phyloP scores from a whole-genome alignment of 495 filamentous ascomycete genomes.

The Massariosphaeria phaeospora region DNA sequence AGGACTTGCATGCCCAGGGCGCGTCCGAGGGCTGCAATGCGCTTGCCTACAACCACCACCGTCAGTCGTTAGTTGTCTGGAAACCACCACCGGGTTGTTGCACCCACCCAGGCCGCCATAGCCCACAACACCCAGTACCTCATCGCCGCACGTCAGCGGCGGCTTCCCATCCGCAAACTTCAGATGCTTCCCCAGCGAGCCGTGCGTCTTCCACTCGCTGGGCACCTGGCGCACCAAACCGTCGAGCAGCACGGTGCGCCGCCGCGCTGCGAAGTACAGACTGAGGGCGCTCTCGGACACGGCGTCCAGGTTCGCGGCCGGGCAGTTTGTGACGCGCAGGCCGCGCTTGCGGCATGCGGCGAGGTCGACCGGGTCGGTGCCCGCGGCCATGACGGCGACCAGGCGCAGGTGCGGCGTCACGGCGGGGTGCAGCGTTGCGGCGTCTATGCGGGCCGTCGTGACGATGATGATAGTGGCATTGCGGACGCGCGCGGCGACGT shows the following conservation, averaged over 20 bases:
- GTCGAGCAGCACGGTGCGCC: constrained; percentile 46
- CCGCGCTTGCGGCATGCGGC: constrained; percentile 44
- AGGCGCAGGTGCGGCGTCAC: constrained; percentile 43
- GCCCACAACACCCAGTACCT: constrained; percentile 50
- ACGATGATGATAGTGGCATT: constrained; percentile 50
- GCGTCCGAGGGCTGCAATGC: constrained; percentile 26
- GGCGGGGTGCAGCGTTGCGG: constrained; percentile 35
- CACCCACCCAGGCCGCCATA: constrained; percentile 49
- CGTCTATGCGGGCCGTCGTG: constrained; percentile 42
- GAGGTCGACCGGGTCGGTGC: constrained; percentile 50
- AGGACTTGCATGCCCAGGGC: constrained; percentile 52
- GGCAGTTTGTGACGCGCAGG: constrained; percentile 42
- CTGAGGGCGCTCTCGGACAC: constrained; percentile 54
- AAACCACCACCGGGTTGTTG: constrained; percentile 14
- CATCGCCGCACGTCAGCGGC: constrained; percentile 44
- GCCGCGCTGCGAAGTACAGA: constrained; percentile 51
- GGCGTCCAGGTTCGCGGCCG: constrained; percentile 47
- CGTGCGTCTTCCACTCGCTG: constrained; percentile 19
- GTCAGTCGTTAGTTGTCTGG: background rate
- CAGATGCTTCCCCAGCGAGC: constrained; percentile 31
- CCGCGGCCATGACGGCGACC: constrained; percentile 50
- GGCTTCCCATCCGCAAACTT: constrained; percentile 36
- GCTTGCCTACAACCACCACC: constrained; percentile 17
- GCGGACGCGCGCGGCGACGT: constrained; percentile 41
- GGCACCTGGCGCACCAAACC: constrained; percentile 36